Evolutionary conservation across 1,284 basidiomycete species (phyloP), one percentile per base, ranked within the genome.

Genomic region (Pascua guehoae): DNA sequence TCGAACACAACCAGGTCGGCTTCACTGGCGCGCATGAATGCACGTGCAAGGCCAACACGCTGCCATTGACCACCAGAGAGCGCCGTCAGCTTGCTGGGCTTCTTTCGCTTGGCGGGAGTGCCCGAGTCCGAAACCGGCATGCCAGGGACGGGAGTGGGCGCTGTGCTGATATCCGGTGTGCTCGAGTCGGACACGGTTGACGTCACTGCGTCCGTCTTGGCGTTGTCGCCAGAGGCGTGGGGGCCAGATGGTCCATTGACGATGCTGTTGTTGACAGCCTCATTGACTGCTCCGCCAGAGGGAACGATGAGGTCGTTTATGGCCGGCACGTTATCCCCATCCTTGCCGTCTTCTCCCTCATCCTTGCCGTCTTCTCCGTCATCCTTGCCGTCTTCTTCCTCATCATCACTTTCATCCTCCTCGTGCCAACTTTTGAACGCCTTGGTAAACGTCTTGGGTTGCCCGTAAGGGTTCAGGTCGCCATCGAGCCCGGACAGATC

Each of bases 21-120:
- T 59, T 86, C 83, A 62, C 85, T 82, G n/a, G 87, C 87, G 61
- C 88, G 81, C 86, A 90, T 88, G 68, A 91, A 90, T n/a, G 88
- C 87, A 50, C 89, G 83, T 49, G 88, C 86, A 47, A 91, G 82
- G 11, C 88, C 88, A 61, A 91, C 82, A 65, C 88, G 81, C 78
- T 91, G 89, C 89, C 89, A 91, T 86, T 91, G 75, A 60, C 53
- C 66, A 55, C 51, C 62, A 55, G 16, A 70, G 49, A 54, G 52
- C 44, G 44, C 14, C 24, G 38, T 12, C 16, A 15, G 5, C 12
- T 48, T 39, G 10, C 11, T 4, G 4, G 9, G n/a, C 53, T 46
- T 40, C 38, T 46, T 44, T 46, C 10, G 8, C 17, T 11, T 32
- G 10, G 8, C 44, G 7, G 24, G 24, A 32, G 24, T 24, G 44